Base-by-base conservation (phyloP, 2,329 filamentous ascomycete genomes). In the Penicillium decumbens region DNA sequence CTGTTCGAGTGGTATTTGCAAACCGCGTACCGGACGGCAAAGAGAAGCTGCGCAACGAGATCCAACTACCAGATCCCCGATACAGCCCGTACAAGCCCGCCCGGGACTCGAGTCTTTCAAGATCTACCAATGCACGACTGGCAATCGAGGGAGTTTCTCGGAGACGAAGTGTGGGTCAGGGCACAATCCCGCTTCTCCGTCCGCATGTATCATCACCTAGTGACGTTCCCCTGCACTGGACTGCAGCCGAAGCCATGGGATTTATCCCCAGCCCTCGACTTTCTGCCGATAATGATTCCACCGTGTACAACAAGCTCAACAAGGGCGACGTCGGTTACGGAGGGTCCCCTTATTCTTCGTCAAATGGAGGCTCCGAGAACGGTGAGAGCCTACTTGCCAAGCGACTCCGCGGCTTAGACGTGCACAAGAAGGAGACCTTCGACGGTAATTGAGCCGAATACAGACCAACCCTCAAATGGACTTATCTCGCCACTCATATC, bases 21-120 rank as follows among this genome's bases (percentile, higher is more conserved):
- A 97, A 97, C 65, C 83, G 93, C 24, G 92, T 96, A 0, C 92
- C 93, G 0, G 93, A 97, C 61, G 92, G 89, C 35, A 95, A 96
- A 66, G 92, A 97, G 70, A 92, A 86, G 64, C 77, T 98, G 33
- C 80, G 85, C 28, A 96, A 95, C 63, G 93, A 98, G 67, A 85
- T 92, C 4, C 90, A 93, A 32, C 79, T 88, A 51, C 92, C 92
- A 0, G 90, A 96, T 59, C 93, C 93, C 18, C 82, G 84, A 18
- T 98, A 89, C 66, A 88, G 84, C 47, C 78, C 84, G 1, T 97
- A 95, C 73, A 95, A 91, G 66, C 81, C 87, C 1, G 65, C 65
- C 10, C 72, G 72, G 48, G 77, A 79, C 58, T 70, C 73, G 18
- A 65, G 57, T 0, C 33, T 59, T 23, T 49, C 51, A 1, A 64